Evolutionary conservation across 202 grass and related monocot species (phyloP).

Genomic region (Cymbopogon flexuosus): DNA sequence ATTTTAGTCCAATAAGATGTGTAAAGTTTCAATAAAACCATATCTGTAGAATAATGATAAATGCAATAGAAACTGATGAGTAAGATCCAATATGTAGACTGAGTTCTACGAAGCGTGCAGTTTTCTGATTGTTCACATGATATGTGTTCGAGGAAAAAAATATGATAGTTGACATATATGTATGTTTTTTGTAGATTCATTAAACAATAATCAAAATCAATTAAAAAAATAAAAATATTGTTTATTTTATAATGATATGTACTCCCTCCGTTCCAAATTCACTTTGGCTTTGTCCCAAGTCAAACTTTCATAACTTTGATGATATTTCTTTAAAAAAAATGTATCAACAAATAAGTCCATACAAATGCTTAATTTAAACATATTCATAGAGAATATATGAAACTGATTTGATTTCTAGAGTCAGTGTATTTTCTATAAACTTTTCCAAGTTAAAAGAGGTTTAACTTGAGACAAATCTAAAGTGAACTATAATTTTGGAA

Average conservation of each 20-base stretch:
- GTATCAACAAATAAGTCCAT: not conserved
- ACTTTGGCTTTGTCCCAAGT: not conserved
- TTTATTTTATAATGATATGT: not conserved
- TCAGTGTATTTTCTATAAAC: not conserved
- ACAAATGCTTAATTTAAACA: not conserved
- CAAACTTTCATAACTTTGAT: not conserved
- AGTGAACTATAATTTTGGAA: not conserved
- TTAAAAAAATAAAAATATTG: not conserved
- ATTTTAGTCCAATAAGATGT: not conserved
- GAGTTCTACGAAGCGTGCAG: not conserved
- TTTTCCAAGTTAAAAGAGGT: not conserved
- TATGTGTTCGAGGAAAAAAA: not conserved
- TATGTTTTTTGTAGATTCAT: not conserved
- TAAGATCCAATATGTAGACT: not conserved
- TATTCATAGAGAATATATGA: not conserved
- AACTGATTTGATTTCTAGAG: not conserved
- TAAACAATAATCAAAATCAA: not conserved
- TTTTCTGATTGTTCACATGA: not conserved
- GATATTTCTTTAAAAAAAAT: not conserved
- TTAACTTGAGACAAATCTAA: not conserved
- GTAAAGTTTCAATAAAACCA: not conserved
- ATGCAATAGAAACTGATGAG: not conserved
- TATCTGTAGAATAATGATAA: not conserved
- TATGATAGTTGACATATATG: not conserved
- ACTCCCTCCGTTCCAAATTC: not conserved